Base-by-base conservation (phyloP, 805 yeast genomes). In the Pichia gijzeniarum region DNA sequence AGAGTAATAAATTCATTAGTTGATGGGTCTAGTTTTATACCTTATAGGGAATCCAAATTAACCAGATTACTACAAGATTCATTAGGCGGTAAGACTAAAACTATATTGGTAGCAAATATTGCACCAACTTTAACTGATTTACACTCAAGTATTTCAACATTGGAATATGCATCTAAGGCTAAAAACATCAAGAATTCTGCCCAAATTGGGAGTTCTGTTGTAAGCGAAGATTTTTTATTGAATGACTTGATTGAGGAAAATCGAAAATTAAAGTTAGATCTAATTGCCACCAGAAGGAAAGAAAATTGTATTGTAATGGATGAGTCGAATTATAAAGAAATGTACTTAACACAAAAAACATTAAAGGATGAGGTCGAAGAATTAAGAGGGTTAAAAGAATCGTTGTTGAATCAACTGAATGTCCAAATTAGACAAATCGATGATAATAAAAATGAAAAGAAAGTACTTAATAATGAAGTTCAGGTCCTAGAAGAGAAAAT, bases 61-160 rank as follows among this genome's bases (percentile, higher is more conserved):
- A 85, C 95, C 0, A 67, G 88, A 44, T 64, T 85, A 22, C 64
- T 85, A 34, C 90, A 85, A 55, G 93, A 85, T 55, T 82, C 90
- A 0, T 65, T 87, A 32, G 88, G 93, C 1, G 96, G 96, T 1
- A 84, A 85, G 57, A 82, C 93, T n/a, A 85, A 83, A 56, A 89
- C 95, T 0, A 82, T 82, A 1, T 79, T 88, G 84, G 74, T 88
- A n/a, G 93, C 93, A 18, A 87, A 95, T 59, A 71, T 88, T 0
- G 80, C 95, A 0, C 95, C 95, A 0, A 70, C 79, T 5, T 60
- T 63, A 27, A 48, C 65, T 19, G 77, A 75, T 51, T 58, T 66
- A 19, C 71, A 69, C n/a, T 79, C 77, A 48, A 76, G 81, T 4
- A 52, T 69, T 3, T 72, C 77, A 30, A 76, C 82, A 0, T 59